Percentiles rank a stretch among this genome's conserved stretches.
Evolutionary conservation across 768 basidiomycete genomes (phyloP).

Genomic region (Phylloporus arenicola): DNA sequence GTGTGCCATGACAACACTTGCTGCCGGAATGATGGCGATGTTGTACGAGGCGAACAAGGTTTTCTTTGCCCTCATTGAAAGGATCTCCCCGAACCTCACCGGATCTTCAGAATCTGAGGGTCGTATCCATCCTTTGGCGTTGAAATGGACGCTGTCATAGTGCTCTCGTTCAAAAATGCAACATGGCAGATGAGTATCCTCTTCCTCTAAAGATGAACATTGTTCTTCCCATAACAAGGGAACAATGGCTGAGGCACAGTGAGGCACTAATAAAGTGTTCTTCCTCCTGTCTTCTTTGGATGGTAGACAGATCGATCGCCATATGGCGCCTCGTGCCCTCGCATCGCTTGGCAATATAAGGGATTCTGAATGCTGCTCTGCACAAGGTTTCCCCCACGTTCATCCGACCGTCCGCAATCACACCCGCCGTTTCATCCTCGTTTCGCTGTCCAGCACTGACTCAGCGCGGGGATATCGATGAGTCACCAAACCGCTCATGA

Average conservation of each 20-base stretch:
- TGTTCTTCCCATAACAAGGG: constrained; percentile 29
- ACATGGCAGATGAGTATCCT: constrained; percentile 3
- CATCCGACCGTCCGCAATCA: constrained; percentile 14
- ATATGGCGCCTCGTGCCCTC: constrained; percentile 13
- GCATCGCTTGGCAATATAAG: constrained; percentile 3
- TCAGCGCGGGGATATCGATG: constrained; percentile 13
- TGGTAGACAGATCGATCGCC: too few relatives aligned
- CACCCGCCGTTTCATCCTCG: constrained; percentile 18
- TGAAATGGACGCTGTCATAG: constrained; percentile 12
- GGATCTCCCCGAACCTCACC: constrained; percentile 20
- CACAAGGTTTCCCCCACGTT: constrained; percentile 9
- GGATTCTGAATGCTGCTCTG: constrained; percentile 9
- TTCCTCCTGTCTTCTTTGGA: constrained; percentile 6
- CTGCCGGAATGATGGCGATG: neutral
- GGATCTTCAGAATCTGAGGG: constrained; percentile 19
- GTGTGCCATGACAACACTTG: constrained; percentile 5
- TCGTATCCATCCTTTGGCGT: neutral
- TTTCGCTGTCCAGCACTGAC: constrained; percentile 2
- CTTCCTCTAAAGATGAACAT: constrained; percentile 19
- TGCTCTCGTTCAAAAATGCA: constrained; percentile 14
- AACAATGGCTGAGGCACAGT: constrained; percentile 26
- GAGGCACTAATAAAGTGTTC: neutral
- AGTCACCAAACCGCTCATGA: constrained; percentile 14
- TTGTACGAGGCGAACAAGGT: too few relatives aligned
- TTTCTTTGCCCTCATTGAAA: constrained; percentile 13